Evolutionary conservation across 2,329 filamentous ascomycete species (phyloP), one percentile per base, ranked within the genome.

Genomic region (Fusarium temperatum): DNA sequence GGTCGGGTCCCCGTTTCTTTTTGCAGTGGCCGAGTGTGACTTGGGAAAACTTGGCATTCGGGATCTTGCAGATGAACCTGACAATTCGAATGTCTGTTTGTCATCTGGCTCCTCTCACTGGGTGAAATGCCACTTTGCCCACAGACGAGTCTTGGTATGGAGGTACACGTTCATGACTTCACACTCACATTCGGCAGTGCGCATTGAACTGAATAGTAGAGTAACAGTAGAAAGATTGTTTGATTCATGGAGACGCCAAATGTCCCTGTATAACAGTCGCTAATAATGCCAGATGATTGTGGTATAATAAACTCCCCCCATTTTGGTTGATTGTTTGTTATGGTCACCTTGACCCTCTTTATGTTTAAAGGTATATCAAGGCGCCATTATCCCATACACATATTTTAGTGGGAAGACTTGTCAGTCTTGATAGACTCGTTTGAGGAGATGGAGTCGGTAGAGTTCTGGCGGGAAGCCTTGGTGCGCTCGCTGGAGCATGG

Each of bases 381-480:
- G 56, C 48, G 54, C 55, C 41, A 63, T 59, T 51, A 47, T 64
- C 35, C 61, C 70, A 63, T 18, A 24, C 22, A 14, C 17, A 10
- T 30, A 53, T 61, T 68, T 72, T 75, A 78, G 65, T 76, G 72
- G 39, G 70, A 70, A 44, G 67, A 75, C 62, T 76, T 78, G 59
- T 66, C 64, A 57, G 75, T 78, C 70, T 63, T 72, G 72, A 67
- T 61, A 48, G 82, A 82, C 28, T 81, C 66, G 56, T 64, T 78
- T 36, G 80, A 82, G 42, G 75, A 73, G 63, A 80, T 75, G 28
- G 82, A 84, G 72, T 81, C 82, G 63, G 79, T 75, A 32, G 83
- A 83, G 75, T 79, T 79, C 71, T 78, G 78, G 64, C 82, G 82
- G 41, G 76, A 26, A 51, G 82, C 78, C 82, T 84, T 85, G 59